A percentile compares a stretch with the other conserved stretches of the same genome.
phyloP scores from a whole-genome alignment of 768 basidiomycete genomes.

The Suillus subalutaceus region DNA sequence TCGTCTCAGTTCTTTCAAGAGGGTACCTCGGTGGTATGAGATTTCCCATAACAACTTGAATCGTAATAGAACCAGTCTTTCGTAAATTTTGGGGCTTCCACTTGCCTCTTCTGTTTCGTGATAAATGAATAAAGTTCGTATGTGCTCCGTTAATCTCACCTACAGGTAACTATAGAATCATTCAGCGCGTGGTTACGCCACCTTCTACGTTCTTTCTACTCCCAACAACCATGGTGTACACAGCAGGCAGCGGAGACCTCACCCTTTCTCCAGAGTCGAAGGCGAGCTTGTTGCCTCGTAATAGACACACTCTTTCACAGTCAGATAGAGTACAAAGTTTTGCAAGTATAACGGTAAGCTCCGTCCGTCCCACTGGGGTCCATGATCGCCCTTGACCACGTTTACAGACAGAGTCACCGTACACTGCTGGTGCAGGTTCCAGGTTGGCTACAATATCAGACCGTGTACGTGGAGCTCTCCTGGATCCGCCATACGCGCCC shows the following conservation, averaged over 20 bases:
- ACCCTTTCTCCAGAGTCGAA: conserved; percentile 13
- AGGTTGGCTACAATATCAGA: conserved; percentile 40
- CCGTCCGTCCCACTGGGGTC: neutral
- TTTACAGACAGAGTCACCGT: conserved; percentile 35
- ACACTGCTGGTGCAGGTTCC: conserved; percentile 46
- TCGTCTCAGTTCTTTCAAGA: neutral
- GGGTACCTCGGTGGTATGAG: neutral
- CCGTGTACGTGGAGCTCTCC: conserved; percentile 36
- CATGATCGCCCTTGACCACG: neutral
- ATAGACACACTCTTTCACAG: conserved; percentile 17
- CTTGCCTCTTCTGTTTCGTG: neutral
- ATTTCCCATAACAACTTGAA: neutral
- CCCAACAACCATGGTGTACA: conserved; percentile 21
- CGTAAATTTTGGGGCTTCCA: neutral
- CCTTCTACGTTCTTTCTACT: neutral
- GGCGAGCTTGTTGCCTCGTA: conserved; percentile 17
- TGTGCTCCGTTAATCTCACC: neutral
- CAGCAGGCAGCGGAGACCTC: conserved; percentile 9
- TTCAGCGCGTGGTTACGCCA: neutral
- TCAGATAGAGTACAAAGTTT: conserved; percentile 30
- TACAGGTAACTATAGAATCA: neutral
- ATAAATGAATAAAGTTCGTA: conserved; percentile 2
- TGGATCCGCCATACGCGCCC: neutral
- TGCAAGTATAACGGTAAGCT: conserved; percentile 27
- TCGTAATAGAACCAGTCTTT: neutral